Evolutionary conservation across 306 rosid genomes (phyloP), one percentile per base, ranked within the genome.

Genomic region (Casuarina cunninghamiana): DNA sequence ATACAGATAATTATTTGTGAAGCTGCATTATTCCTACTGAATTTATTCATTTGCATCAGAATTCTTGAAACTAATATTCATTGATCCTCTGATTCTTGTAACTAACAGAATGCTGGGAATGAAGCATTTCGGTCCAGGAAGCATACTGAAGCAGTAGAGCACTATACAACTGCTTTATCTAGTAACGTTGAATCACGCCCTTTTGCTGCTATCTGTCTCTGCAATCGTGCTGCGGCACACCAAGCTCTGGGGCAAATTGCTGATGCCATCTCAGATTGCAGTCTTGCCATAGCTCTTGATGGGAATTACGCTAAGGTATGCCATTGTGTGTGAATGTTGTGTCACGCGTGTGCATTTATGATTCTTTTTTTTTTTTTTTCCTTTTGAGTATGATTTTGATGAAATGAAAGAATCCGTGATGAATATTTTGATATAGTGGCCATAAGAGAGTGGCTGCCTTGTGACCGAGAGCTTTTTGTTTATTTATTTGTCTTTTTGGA

Each of bases 151-250:
- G 98, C 97, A 19, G 80, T 87, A 69, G 97, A 91, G 68, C 85
- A 88, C 77, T 95, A 93, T 84, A 91, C 97, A 57, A 82, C 61
- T 80, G 97, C 98, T 78, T 79, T 92, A 76, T 95, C 96, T 76
- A 80, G 85, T 79, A 86, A 86, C 82, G 43, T 88, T 41, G 90
- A 87, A 55, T 92, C 97, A 7, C 91, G 97, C 12, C 91, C 91
- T 73, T 95, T 95, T 85, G 85, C 88, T 9, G 97, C 98, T 55
- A 80, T 95, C 70, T 92, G 97, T 90, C 89, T 91, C 75, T 89
- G 97, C 86, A 95, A 95, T 78, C 98, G 98, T 53, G 97, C 93
- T 83, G 98, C 98, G 10, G 93, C 97, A 49, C 78, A 92, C 89
- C 98, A 92, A 85, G 91, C 97, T 17, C 83, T 87, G 84, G 96